Percentiles rank a stretch among this genome's conserved stretches.
phyloP scores from a whole-genome alignment of 2,329 filamentous ascomycete genomes.

The Aureobasidium sp. region DNA sequence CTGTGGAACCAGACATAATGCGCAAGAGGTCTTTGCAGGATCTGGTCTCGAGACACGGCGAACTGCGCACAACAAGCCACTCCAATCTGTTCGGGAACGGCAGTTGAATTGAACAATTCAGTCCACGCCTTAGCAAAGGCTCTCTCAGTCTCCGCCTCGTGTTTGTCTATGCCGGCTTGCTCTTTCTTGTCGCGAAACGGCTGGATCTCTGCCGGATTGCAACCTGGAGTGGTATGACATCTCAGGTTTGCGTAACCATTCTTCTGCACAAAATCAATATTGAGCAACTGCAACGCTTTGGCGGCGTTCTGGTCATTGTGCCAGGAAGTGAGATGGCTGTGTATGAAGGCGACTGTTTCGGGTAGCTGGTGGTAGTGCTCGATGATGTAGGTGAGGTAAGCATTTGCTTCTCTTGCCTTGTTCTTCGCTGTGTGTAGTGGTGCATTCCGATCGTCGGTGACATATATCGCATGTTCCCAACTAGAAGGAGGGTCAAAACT shows the following conservation, averaged over 20 bases:
- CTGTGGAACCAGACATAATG: constrained; percentile 38
- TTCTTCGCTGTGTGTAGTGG: constrained; percentile 21
- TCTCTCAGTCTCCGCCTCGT: constrained; percentile 38
- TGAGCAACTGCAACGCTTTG: constrained; percentile 25
- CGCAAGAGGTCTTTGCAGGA: constrained; percentile 35
- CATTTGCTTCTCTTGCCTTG: constrained; percentile 40
- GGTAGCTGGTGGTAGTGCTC: constrained; percentile 34
- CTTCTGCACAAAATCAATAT: constrained; percentile 39
- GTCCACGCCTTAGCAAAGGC: constrained; percentile 42
- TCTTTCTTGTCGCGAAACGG: constrained; percentile 30
- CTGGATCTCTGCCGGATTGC: constrained; percentile 40
- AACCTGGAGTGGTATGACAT: constrained; percentile 44
- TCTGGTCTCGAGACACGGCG: constrained; percentile 41
- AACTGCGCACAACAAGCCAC: constrained; percentile 50
- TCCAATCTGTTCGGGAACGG: constrained; percentile 38
- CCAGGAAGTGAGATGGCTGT: constrained; percentile 20
- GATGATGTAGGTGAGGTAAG: constrained; percentile 40
- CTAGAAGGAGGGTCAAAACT: not conserved
- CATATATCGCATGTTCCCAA: constrained; percentile 40
- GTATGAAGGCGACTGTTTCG: constrained; percentile 21
- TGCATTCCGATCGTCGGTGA: constrained; percentile 26
- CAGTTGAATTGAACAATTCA: constrained; percentile 36
- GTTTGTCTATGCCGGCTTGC: not conserved
- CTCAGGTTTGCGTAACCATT: constrained; percentile 48
- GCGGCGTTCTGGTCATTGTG: constrained; percentile 12